These are phyloP conservation scores for Crataegus laevigata DNA, from an alignment of 306 rosid genomes.

Conservation along the genomic window DNA sequence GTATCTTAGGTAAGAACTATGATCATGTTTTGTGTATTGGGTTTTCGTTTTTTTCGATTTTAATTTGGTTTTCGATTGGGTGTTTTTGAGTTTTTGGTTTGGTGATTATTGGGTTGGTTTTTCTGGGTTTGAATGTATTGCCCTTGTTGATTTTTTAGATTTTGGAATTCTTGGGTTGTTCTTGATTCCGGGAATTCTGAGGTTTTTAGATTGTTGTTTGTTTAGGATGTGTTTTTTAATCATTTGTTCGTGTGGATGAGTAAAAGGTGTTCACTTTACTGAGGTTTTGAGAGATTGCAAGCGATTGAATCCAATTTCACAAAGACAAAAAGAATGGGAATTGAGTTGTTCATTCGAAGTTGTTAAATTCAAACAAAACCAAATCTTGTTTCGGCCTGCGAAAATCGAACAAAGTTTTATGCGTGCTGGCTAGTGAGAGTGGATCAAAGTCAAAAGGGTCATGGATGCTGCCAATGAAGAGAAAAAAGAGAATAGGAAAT, in stretches of 20 bases:
- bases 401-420: background rate
- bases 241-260: background rate
- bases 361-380: background rate
- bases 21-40: background rate
- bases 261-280: slow-evolving; percentile 3
- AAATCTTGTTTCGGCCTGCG: background rate
- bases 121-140: background rate
- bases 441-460: background rate
- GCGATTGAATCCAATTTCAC: background rate
- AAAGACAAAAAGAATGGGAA: background rate
- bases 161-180: background rate
- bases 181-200: background rate
- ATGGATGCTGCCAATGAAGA: background rate
- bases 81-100: background rate
- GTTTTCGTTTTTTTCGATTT: background rate
- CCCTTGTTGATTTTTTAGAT: background rate
- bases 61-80: background rate
- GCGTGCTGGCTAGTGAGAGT: background rate
- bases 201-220: background rate
- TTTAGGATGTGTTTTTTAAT: too few species aligned
- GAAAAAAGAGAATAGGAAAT: background rate
- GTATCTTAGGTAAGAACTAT: background rate
- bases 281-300: slow-evolving; percentile 8
- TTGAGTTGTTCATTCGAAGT: background rate
- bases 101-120: background rate